Evolutionary conservation across 805 yeast species (phyloP).

Genomic region (Yarrowia sp.): DNA sequence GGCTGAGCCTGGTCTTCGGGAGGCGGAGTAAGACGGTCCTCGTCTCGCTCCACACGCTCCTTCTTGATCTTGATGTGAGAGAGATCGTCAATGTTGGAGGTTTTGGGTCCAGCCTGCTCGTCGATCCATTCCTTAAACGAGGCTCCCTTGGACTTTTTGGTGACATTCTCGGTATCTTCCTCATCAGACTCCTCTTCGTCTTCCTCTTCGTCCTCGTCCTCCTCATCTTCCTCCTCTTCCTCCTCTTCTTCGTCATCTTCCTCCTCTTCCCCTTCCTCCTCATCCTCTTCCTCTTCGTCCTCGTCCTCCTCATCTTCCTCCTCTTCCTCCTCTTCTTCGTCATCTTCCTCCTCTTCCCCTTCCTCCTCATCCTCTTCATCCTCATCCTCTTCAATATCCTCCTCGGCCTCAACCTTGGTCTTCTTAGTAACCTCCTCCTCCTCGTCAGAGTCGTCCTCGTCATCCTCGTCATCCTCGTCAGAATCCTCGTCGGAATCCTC

Average conservation of each 20-base stretch:
- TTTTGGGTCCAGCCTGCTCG: slow-evolving; percentile 59
- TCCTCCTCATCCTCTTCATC: slow-evolving; percentile 19
- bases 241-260: slow-evolving; percentile 28
- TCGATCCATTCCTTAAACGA: slow-evolving; percentile 90
- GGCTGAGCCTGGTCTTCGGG: slow-evolving; percentile 61
- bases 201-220: slow-evolving; percentile 27
- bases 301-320: slow-evolving; percentile 32
- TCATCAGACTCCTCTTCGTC: slow-evolving; percentile 33
- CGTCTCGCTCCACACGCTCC: slow-evolving; percentile 58
- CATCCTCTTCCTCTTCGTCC: slow-evolving; percentile 31
- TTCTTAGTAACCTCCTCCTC: not conserved
- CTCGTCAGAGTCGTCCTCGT: slow-evolving; percentile 20
- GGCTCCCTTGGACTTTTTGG: slow-evolving; percentile 46
- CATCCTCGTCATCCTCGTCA: slow-evolving; percentile 14
- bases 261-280: slow-evolving; percentile 35
- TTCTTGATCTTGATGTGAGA: slow-evolving; percentile 52
- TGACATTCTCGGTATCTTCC: slow-evolving; percentile 25
- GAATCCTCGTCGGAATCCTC: slow-evolving; percentile 31
- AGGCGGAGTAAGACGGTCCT: slow-evolving; percentile 70
- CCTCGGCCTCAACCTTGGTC: too few relatives aligned
- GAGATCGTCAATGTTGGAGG: slow-evolving; percentile 52
- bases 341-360: slow-evolving; percentile 8
- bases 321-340: slow-evolving; percentile 8
- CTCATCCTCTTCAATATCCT: slow-evolving; percentile 32
- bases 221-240: slow-evolving; percentile 22